Evolutionary conservation across 2,329 filamentous ascomycete species (phyloP), one percentile per base, ranked within the genome.

Genomic region (Zymoseptoria brevis): DNA sequence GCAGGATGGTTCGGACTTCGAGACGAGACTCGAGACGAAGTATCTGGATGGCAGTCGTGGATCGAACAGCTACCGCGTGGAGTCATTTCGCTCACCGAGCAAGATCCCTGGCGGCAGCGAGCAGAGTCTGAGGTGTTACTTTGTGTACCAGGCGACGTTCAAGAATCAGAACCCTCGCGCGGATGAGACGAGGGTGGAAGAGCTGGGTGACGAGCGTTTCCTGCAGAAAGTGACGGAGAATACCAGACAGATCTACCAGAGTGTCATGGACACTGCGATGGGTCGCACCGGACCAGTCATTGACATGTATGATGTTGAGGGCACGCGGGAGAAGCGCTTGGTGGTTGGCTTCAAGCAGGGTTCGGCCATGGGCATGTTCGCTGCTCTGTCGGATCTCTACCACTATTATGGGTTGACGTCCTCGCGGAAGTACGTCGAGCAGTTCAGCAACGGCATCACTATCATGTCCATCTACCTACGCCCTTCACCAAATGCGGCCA

Each of bases 391-490:
- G 65, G 92, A 97, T 74, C 81, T 99, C 13, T 99, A 99, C 79
- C 94, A 99, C 78, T 97, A 96, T 83, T 99, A 99, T 72, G 93
- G 94, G 50, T 83, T 97, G 62, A 99, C 94, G 1, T 96, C 90
- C 71, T 94, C 94, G 26, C 84, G 94, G 68, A 99, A 99, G 79
- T 99, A 99, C 72, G 89, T 99, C 54, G 78, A 99, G 77, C 94
- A 97, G 77, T 99, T 99, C 81, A 94, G 92, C 71, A 99, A 99
- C 75, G 94, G 94, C 62, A 95, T 96, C 73, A 96, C 90, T 13
- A 88, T 97, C 75, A 96, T 97, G 82, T 96, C 91, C 67, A 84
- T 96, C 63, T 99, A 99, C 76, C 82, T 99, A 61, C 87, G 88
- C 66, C 91, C 90, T 21, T 82, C 88, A 19, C 73, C 80, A 53